These are phyloP conservation scores for Colletotrichum navitas DNA, from an alignment of 2,329 filamentous ascomycete species.

Conservation along the genomic window DNA sequence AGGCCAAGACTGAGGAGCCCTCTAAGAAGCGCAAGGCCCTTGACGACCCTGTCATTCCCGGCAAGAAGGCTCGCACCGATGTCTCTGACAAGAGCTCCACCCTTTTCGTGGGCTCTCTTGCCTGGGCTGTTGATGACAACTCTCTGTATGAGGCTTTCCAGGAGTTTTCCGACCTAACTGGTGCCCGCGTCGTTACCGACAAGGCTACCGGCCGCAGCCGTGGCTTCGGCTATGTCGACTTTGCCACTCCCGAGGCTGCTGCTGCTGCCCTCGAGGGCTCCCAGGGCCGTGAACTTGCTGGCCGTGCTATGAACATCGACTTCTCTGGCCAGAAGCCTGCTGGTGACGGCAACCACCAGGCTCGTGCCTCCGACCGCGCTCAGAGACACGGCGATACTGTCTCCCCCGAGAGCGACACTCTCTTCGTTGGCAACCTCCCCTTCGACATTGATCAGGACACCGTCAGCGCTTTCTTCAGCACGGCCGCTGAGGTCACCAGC, in stretches of 20 bases:
- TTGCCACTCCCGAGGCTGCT: constrained; percentile 75
- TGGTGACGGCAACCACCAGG: constrained; percentile 62
- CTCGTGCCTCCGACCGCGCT: constrained; percentile 74
- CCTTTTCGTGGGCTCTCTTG: constrained; percentile 90
- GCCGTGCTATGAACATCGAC: constrained; percentile 82
- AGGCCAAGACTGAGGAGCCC: constrained; percentile 62
- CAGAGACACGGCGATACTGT: constrained; percentile 81
- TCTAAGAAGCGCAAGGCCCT: constrained; percentile 78
- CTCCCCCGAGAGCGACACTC: constrained; percentile 85
- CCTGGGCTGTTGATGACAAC: constrained; percentile 91
- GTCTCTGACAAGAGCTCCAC: constrained; percentile 67
- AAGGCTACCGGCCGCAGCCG: constrained; percentile 85
- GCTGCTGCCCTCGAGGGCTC: constrained; percentile 80
- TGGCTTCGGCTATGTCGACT: constrained; percentile 95
- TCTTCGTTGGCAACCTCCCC: constrained; percentile 92
- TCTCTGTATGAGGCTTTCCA: constrained; percentile 86
- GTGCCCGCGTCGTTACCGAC: constrained; percentile 86
- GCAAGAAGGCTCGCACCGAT: constrained; percentile 78
- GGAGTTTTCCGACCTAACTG: constrained; percentile 77
- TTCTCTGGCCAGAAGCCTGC: constrained; percentile 77
- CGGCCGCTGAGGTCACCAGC: constrained; percentile 78
- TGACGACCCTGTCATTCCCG: constrained; percentile 56
- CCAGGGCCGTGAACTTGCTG: constrained; percentile 80
- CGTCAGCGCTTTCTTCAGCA: constrained; percentile 79
- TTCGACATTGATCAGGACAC: constrained; percentile 85